Evolutionary conservation across 177 flowering plant genomes (phyloP).

Genomic region (Vitis hybrid): DNA sequence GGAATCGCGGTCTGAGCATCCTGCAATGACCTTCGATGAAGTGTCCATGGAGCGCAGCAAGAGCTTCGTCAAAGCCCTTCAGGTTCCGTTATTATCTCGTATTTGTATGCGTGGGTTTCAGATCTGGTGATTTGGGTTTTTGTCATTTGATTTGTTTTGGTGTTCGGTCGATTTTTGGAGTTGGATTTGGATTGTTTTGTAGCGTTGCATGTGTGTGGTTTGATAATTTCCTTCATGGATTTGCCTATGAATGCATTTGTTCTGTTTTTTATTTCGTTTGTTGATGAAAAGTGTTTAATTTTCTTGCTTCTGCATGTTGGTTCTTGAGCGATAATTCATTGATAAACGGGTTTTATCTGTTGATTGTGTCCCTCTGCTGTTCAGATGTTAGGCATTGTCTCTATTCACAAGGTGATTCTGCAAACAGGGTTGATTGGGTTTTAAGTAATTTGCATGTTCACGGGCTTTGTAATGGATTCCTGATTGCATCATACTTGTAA

Average conservation of each 20-base stretch:
- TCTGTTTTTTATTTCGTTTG: too few species aligned
- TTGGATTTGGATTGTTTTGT: slow-evolving; percentile 1
- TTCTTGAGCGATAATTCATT: too few species aligned
- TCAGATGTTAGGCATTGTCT: too few species aligned
- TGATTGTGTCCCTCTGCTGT: too few species aligned
- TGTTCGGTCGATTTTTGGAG: neutral
- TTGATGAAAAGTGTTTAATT: too few species aligned
- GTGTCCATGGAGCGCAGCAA: slow-evolving; percentile 90
- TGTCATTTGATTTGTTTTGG: neutral
- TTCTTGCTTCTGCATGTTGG: too few species aligned
- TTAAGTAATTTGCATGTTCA: too few species aligned
- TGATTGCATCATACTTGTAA: too few species aligned
- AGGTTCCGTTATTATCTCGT: slow-evolving; percentile 35
- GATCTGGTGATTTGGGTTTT: slow-evolving; percentile 15
- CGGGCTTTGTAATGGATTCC: too few species aligned
- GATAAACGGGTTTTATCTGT: too few species aligned
- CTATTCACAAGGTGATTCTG: too few species aligned
- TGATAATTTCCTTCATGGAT: neutral
- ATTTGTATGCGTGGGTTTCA: slow-evolving; percentile 3
- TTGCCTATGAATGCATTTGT: neutral
- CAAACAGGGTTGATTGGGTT: too few species aligned
- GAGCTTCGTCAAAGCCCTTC: slow-evolving; percentile 79
- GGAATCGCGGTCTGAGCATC: slow-evolving; percentile 29
- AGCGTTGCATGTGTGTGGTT: neutral
- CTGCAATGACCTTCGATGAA: slow-evolving; percentile 79